phyloP scores from a whole-genome alignment of 768 basidiomycete genomes.

The Psilocybe cubensis region DNA sequence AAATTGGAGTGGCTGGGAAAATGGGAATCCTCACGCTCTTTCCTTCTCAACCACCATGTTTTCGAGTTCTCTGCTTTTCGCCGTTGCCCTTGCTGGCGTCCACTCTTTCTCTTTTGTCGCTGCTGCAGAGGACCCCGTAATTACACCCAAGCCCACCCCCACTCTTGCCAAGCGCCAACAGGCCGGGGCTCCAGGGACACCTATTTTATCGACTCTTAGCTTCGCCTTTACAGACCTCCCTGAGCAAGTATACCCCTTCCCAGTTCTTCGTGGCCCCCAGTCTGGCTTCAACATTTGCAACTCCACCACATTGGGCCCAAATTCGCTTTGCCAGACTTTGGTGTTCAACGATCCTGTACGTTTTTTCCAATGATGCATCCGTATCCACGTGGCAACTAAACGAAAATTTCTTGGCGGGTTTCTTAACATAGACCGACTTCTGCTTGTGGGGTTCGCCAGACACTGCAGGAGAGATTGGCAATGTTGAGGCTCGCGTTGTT shows the following conservation, averaged over 20 bases:
- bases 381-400: not conserved
- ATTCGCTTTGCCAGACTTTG: conserved; percentile 65
- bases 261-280: conserved; percentile 45
- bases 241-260: conserved; percentile 20
- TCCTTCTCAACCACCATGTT: conserved; percentile 13
- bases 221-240: conserved; percentile 19
- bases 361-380: not conserved
- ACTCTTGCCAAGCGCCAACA: conserved; percentile 17
- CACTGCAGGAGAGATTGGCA: conserved; percentile 56
- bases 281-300: conserved; percentile 73
- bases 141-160: conserved; percentile 14
- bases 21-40: not conserved
- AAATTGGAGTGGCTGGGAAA: not conserved
- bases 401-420: not conserved
- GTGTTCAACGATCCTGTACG: conserved; percentile 56
- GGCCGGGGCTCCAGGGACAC: conserved; percentile 16
- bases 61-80: conserved; percentile 12
- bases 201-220: conserved; percentile 20
- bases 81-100: conserved; percentile 15
- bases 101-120: conserved; percentile 16
- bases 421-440: conserved; percentile 47
- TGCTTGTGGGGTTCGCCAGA: conserved; percentile 63
- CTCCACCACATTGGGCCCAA: conserved; percentile 61
- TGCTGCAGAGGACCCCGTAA: conserved; percentile 15
- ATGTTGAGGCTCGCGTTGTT: conserved; percentile 69